Conservation (phyloP, 2,329 filamentous ascomycete species). For the Diaporthe ilicicola region DNA sequence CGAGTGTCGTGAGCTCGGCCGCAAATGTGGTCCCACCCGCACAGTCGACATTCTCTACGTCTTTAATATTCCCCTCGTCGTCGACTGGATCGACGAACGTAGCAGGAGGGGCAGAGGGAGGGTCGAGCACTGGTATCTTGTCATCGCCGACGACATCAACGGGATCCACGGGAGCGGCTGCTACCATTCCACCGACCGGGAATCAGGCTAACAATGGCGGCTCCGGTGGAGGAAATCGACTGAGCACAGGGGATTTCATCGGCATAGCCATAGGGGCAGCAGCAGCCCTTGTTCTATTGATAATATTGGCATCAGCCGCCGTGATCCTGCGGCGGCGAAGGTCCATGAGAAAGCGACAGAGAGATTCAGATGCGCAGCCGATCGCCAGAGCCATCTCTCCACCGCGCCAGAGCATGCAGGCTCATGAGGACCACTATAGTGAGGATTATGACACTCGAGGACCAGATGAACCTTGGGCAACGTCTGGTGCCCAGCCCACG, state of each 20-base stretch:
- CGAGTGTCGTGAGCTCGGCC: not conserved
- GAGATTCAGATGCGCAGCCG: not conserved
- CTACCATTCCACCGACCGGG: not conserved
- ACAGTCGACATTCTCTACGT: not conserved
- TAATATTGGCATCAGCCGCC: not conserved
- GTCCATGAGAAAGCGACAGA: not conserved
- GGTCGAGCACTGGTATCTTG: not conserved
- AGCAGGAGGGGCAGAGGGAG: not conserved
- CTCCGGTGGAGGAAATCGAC: not conserved
- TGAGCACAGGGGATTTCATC: not conserved
- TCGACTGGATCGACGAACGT: slow-evolving; percentile 11
- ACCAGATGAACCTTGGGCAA: not conserved
- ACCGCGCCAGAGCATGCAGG: not conserved
- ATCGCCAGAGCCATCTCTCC: not conserved
- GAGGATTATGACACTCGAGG: not conserved
- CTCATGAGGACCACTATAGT: not conserved
- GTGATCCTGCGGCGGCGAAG: not conserved
- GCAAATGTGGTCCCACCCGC: not conserved
- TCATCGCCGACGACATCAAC: not conserved
- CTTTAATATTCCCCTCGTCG: not conserved
- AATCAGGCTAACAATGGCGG: not conserved
- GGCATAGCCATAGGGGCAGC: slow-evolving; percentile 7
- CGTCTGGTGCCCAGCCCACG: slow-evolving; percentile 2
- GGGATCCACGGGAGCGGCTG: not conserved
- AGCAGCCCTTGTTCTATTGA: not conserved